These are phyloP conservation scores for Linnemannia exigua DNA, from an alignment of 192 early-diverging fungal species.

Conservation along the genomic window DNA sequence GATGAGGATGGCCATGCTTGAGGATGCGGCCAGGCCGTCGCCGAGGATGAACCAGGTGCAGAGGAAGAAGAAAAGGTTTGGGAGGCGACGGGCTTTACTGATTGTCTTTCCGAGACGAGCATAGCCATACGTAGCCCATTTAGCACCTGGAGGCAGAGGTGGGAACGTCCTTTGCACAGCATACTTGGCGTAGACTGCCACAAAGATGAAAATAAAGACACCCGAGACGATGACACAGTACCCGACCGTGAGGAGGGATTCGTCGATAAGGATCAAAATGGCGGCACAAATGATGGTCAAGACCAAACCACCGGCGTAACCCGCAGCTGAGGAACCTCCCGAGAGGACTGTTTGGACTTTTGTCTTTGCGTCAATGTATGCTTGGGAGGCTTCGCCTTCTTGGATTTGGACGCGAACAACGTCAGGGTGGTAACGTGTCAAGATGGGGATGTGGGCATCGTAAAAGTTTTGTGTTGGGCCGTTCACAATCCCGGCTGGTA, in stretches of 20 bases:
- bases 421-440: constrained; percentile 55
- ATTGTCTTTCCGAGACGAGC: constrained; percentile 53
- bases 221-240: constrained; percentile 54
- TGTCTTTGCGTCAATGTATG: constrained; percentile 32
- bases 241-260: constrained; percentile 41
- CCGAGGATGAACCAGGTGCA: constrained; percentile 78
- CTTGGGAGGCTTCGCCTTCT: constrained; percentile 29
- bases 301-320: constrained; percentile 50
- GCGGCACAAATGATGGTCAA: constrained; percentile 47
- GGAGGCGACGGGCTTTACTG: constrained; percentile 62
- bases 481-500: constrained; percentile 21
- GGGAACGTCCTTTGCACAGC: constrained; percentile 57
- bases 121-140: constrained; percentile 56
- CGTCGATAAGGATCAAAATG: constrained; percentile 36
- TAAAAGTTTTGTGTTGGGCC: constrained; percentile 57
- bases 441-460: constrained; percentile 60
- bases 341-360: constrained; percentile 57
- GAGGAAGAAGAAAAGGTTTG: constrained; percentile 72
- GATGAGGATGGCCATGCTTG: constrained; percentile 70
- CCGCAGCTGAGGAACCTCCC: constrained; percentile 47
- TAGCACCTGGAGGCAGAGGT: constrained; percentile 62
- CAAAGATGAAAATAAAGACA: constrained; percentile 59
- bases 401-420: constrained; percentile 27
- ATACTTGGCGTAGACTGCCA: constrained; percentile 38
- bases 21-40: constrained; percentile 72